phyloP scores from a whole-genome alignment of 2,329 filamentous ascomycete genomes.

The Drechslera avenae region DNA sequence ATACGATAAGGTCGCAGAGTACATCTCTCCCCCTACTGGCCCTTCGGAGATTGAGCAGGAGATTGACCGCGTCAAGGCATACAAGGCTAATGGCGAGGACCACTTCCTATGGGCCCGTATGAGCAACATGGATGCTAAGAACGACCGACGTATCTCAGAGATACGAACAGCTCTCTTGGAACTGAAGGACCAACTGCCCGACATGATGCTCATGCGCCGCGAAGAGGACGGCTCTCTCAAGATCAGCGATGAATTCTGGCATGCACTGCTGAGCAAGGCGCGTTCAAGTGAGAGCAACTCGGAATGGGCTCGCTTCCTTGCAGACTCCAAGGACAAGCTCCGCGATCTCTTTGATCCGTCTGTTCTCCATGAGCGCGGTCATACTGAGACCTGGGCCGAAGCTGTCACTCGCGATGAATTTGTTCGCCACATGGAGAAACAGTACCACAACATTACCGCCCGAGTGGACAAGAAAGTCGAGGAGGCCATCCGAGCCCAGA shows the following conservation, averaged over 20 bases:
- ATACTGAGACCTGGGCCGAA: conserved; percentile 13
- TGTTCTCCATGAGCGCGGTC: conserved; percentile 4
- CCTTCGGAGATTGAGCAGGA: not conserved
- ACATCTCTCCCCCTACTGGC: conserved; percentile 23
- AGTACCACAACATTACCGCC: conserved; percentile 26
- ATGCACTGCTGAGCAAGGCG: conserved; percentile 64
- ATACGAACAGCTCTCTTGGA: conserved; percentile 23
- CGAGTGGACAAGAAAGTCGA: conserved; percentile 34
- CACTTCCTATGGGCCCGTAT: conserved; percentile 26
- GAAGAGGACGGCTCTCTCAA: conserved; percentile 58
- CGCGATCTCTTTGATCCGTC: conserved; percentile 30
- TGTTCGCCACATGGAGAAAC: conserved; percentile 41
- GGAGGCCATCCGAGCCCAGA: conserved; percentile 23
- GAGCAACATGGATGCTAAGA: conserved; percentile 18
- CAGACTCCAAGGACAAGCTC: conserved; percentile 54
- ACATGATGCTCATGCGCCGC: conserved; percentile 61
- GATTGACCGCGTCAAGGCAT: conserved; percentile 1
- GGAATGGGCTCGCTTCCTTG: conserved; percentile 60
- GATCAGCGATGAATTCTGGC: conserved; percentile 68
- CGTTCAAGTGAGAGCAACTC: conserved; percentile 50
- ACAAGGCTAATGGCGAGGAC: conserved; percentile 16
- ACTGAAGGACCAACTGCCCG: conserved; percentile 54
- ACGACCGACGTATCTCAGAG: conserved; percentile 16
- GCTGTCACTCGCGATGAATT: conserved; percentile 58
- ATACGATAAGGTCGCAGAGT: conserved; percentile 18